Conservation (phyloP, 192 early-diverging fungal species). For the Oehlia diaphana region DNA sequence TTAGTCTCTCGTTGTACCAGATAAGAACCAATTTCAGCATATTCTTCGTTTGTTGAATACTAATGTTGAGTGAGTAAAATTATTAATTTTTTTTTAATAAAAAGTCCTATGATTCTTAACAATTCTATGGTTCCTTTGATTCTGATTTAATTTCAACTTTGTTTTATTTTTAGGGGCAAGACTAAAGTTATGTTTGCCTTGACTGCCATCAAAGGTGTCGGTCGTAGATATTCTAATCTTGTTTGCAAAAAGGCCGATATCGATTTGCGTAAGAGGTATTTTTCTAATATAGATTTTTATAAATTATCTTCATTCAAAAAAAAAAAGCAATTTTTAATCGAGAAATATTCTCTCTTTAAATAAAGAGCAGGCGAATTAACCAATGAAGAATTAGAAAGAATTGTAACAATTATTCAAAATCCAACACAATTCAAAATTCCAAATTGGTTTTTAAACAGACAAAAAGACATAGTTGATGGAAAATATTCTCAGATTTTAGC, state of each 20-base stretch:
- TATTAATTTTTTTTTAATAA: neutral
- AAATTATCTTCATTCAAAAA: neutral
- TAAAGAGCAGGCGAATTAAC: slow-evolving; percentile 92
- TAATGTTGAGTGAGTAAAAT: slow-evolving; percentile 74
- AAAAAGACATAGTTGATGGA: slow-evolving; percentile 96
- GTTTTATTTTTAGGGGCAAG: slow-evolving; percentile 55
- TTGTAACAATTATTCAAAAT: slow-evolving; percentile 99
- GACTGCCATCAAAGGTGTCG: slow-evolving; percentile 97
- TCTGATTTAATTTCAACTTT: neutral
- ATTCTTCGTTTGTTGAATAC: slow-evolving; percentile 99
- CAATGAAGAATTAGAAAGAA: slow-evolving; percentile 96
- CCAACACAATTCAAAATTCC: slow-evolving; percentile 99
- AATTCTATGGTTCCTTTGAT: neutral
- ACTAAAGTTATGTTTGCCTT: slow-evolving; percentile 94
- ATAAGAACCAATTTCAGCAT: slow-evolving; percentile 93
- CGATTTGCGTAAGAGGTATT: slow-evolving; percentile 92
- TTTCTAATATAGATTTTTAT: slow-evolving; percentile 9
- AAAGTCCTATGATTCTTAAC: neutral
- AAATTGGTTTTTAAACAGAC: slow-evolving; percentile 99
- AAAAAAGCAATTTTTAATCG: neutral
- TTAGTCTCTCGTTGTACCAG: slow-evolving; percentile 86
- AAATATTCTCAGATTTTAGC: slow-evolving; percentile 94
- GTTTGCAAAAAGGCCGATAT: slow-evolving; percentile 99
- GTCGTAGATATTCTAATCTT: slow-evolving; percentile 98
- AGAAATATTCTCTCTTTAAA: neutral